Evolutionary conservation across 306 rosid species (phyloP), one percentile per base, ranked within the genome.

Genomic region (Nissolia schottii): DNA sequence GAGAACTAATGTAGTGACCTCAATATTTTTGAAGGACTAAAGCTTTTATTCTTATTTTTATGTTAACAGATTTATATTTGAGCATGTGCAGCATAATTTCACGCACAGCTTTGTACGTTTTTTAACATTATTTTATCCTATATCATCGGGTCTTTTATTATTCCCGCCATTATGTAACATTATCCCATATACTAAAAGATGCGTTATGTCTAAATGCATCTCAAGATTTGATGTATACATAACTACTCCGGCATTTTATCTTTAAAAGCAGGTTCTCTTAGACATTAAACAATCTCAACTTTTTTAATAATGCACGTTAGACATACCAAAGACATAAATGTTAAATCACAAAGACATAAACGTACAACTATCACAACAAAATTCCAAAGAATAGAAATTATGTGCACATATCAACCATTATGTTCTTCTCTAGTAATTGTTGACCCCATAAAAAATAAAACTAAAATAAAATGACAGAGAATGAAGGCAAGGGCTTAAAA

Each of bases 401-500:
- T 58, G 35, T n/a, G 18, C 6, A 50, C 12, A 63, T 19, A 80
- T 45, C 51, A 45, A 15, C 9, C 60, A 61, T 14, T 37, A 20
- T 82, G 51, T 40, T 59, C 28, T 57, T 37, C 16, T 34, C 32
- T 43, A 25, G 18, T 51, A 64, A 64, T 40, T 28, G 35, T 22
- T 15, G 66, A 28, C 15, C 18, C 14, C 6, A 35, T n/a, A 23
- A n/a, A 45, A 4, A 3, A n/a, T 16, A 2, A 0, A n/a, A 45
- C 18, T 1, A 49, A 1, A 18, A 7, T n/a, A n/a, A 0, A 34
- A 5, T 10, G 46, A 32, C 14, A 6, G 20, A 71, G 73, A 20
- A 24, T 15, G 3, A 8, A 11, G 13, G 8, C 5, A n/a, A 58
- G 1, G 5, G 2, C 5, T 86, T 74, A 81, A 72, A 92, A 88